Base-by-base conservation (phyloP, 768 basidiomycete species). In the Saitozyma podzolica region DNA sequence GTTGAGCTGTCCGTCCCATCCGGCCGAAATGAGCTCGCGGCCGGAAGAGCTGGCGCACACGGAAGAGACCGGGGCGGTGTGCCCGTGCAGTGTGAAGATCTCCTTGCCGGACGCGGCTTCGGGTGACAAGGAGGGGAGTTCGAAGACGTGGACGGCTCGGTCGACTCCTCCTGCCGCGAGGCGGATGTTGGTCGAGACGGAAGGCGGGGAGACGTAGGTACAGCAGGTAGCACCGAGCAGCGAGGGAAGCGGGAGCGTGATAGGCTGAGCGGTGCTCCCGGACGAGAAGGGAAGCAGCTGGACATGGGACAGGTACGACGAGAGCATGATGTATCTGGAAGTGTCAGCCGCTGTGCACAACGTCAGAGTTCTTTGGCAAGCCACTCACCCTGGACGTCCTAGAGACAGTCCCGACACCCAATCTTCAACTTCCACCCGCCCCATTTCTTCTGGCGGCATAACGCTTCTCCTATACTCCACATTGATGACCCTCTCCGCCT, bases 391-490 rank as follows among this genome's bases (percentile, higher is more conserved):
- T 39, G 72, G 63, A 58, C 74, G 59, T 19, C 58, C 65, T n/a
- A 79, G 62, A 62, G 72, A 74, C 43, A 80, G 67, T 10, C 78
- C 87, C 1, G 91, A 92, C 0, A 96, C 89, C 95, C 95, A 98
- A 66, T 97, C 93, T 57, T 97, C 89, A 65, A 92, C 90, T 1
- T 90, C 88, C 56, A 92, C 82, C 53, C 88, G 84, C 0, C 88
- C 85, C 79, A 92, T 85, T 64, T 87, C 86, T 75, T 91, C 85
- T 0, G 92, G 93, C 0, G 93, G 92, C 78, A 95, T 83, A 1
- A 94, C 84, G 14, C 89, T 90, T 79, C 92, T 88, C 61, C 96
- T 87, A 80, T 95, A 95, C 79, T 95, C 92, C 50, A 96, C 86
- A 73, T 94, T 88, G 19, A 96, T 84, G 3, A 90, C 92, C 79